Conservation (phyloP, 768 basidiomycete species). For the Cystobasidium tubakii region DNA sequence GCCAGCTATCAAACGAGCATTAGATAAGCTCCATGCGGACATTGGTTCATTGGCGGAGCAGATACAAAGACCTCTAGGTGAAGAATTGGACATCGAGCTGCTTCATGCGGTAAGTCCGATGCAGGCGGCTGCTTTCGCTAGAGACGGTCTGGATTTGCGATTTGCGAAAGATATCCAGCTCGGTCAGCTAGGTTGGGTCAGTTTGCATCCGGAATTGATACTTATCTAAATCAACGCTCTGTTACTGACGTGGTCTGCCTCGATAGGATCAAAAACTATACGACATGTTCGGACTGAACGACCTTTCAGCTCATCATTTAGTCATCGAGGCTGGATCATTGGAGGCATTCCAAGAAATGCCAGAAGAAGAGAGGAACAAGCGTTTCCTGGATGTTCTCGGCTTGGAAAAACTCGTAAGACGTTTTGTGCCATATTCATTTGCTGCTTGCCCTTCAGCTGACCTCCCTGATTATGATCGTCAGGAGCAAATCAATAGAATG, state of each 20-base stretch:
- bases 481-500: not conserved
- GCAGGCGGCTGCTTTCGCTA: not conserved
- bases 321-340: conserved; percentile 4
- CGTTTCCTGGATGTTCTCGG: not conserved
- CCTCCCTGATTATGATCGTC: no score
- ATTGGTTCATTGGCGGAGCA: not conserved
- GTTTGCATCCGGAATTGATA: not conserved
- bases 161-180: not conserved
- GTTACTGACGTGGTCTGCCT: not conserved
- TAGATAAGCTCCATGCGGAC: not conserved
- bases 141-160: not conserved
- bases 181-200: conserved; percentile 9
- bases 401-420: not conserved
- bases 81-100: conserved; percentile 1
- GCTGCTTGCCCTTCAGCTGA: not conserved
- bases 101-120: not conserved
- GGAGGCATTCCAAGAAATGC: not conserved
- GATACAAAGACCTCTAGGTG: not conserved
- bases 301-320: conserved; percentile 1
- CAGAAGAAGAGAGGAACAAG: conserved; percentile 2
- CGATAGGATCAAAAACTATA: not conserved
- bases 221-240: not conserved
- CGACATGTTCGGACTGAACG: not conserved
- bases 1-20: conserved; percentile 1
- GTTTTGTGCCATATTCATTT: not conserved